These are phyloP conservation scores for Hanseniaspora taiwanica DNA, from an alignment of 805 yeast genomes.

Conservation along the genomic window DNA sequence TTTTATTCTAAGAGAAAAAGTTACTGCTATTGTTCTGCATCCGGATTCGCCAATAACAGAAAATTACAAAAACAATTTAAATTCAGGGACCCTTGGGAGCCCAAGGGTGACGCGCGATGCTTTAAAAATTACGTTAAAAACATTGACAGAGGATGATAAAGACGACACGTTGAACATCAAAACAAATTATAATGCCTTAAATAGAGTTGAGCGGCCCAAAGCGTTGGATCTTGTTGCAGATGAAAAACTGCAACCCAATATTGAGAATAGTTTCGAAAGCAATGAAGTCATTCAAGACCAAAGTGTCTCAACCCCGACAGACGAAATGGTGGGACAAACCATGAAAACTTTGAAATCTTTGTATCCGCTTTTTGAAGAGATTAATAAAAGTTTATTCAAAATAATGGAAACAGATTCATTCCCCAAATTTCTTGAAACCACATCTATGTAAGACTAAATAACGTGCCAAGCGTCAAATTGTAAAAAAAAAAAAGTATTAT, in stretches of 20 bases:
- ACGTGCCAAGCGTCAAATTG: too few species aligned
- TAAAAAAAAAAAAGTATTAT: too few species aligned
- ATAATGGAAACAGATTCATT: constrained; percentile 65
- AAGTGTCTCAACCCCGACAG: constrained; percentile 20
- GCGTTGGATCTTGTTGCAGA: background rate
- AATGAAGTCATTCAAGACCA: background rate
- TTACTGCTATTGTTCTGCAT: constrained; percentile 28
- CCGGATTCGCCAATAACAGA: constrained; percentile 24
- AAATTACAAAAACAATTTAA: background rate
- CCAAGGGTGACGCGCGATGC: too few species aligned
- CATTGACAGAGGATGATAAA: constrained; percentile 2
- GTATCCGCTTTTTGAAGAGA: constrained; percentile 33
- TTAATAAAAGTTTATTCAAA: constrained; percentile 35
- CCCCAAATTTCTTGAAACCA: constrained; percentile 47
- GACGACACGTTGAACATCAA: too few species aligned
- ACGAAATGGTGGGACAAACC: constrained; percentile 21
- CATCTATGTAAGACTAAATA: too few species aligned
- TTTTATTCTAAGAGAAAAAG: constrained; percentile 32
- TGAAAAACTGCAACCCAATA: too few species aligned
- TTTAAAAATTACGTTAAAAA: background rate
- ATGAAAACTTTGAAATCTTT: constrained; percentile 26
- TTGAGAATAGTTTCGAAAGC: too few species aligned
- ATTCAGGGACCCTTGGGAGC: background rate
- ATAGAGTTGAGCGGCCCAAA: constrained; percentile 1
- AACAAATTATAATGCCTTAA: background rate